phyloP scores from a whole-genome alignment of 1,139 yeast species.

The Pneumocystis carinii region DNA sequence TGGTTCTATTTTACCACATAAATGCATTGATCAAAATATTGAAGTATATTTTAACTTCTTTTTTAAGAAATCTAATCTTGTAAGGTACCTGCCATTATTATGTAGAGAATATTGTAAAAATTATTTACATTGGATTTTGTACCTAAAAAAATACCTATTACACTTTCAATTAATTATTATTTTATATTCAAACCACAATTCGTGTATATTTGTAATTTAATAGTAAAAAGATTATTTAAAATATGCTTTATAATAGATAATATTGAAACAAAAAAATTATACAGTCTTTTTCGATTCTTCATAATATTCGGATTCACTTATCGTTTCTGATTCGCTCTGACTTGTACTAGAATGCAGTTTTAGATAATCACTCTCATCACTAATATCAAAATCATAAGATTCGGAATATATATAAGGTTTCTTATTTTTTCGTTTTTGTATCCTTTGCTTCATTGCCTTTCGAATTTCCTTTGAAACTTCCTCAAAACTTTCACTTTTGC shows the following conservation, averaged over 20 bases:
- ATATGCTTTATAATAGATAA: not conserved
- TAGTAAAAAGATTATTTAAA: not conserved
- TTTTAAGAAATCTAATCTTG: not conserved
- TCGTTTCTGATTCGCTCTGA: not conserved
- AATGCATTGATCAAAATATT: slow-evolving; percentile 88
- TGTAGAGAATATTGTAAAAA: slow-evolving; percentile 32
- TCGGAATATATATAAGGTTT: not conserved
- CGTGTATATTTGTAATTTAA: not conserved
- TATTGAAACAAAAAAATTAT: not conserved
- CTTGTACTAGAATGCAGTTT: not conserved
- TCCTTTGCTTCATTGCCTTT: not conserved
- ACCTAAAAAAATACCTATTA: not conserved
- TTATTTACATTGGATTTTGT: too few species aligned
- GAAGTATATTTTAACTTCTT: slow-evolving; percentile 34
- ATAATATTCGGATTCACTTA: not conserved
- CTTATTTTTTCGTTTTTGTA: not conserved
- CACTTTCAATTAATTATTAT: not conserved
- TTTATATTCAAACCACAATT: not conserved
- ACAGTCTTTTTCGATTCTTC: not conserved
- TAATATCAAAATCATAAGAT: not conserved
- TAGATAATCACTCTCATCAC: not conserved
- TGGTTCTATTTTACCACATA: slow-evolving; percentile 98
- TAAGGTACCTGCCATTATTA: slow-evolving; percentile 69
- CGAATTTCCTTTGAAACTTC: not conserved
- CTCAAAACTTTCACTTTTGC: not conserved